Evolutionary conservation across 768 basidiomycete genomes (phyloP).

Genomic region (Termitomyces sp.): DNA sequence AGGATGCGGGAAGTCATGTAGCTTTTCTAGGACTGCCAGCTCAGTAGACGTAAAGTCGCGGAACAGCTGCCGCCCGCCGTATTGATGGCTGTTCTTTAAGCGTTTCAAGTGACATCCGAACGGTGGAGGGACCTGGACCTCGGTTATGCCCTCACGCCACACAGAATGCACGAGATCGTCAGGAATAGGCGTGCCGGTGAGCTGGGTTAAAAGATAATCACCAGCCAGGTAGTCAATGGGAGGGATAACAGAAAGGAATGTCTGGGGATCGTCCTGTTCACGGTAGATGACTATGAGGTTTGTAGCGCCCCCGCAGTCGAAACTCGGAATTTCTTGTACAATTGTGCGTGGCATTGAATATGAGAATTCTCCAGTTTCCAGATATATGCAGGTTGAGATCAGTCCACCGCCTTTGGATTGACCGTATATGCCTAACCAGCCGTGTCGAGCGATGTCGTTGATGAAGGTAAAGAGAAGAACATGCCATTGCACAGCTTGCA

Average conservation of each 20-base stretch:
- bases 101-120: slow-evolving; percentile 6
- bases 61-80: slow-evolving; percentile 3
- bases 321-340: slow-evolving; percentile 4
- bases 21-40: slow-evolving; percentile 1
- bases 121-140: slow-evolving; percentile 2
- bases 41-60: slow-evolving; percentile 9
- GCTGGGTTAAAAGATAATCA: slow-evolving; percentile 3
- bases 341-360: background rate
- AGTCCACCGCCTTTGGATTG: background rate
- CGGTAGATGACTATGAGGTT: slow-evolving; percentile 7
- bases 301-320: slow-evolving; percentile 4
- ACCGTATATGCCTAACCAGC: background rate
- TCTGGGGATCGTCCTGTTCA: slow-evolving; percentile 1
- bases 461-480: background rate
- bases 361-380: background rate
- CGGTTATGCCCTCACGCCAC: slow-evolving; percentile 6
- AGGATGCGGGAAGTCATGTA: too few relatives aligned
- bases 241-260: slow-evolving; percentile 3
- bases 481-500: background rate
- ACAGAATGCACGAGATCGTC: slow-evolving; percentile 2
- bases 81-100: slow-evolving; percentile 1
- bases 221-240: slow-evolving; percentile 1
- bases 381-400: background rate
- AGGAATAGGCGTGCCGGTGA: slow-evolving; percentile 4
- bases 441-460: background rate